Evolutionary conservation across 345 rosid species (phyloP), one percentile per base, ranked within the genome.

Genomic region (Passiflora organensis): DNA sequence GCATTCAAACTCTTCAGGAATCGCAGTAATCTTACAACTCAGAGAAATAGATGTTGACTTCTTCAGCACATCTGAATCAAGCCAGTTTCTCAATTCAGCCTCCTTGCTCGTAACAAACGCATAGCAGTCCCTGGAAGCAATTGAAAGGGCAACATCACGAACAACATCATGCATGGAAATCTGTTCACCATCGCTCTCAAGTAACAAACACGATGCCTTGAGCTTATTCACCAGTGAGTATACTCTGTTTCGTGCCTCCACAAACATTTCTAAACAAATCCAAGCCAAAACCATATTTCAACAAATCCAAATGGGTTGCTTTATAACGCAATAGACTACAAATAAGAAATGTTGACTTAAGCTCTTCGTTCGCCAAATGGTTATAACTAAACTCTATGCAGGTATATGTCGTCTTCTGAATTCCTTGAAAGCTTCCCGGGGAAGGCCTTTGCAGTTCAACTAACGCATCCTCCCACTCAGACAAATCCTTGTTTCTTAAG

Each of bases 221-320:
- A 78, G 77, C 39, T 50, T 23, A 9, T 44, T 25, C 13, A 74
- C 15, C 60, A 65, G 23, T 10, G 42, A 15, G 0, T 48, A 10
- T 14, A 69, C 32, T 47, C 44, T 65, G 22, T 59, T 23, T 10
- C 59, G 53, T 23, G 48, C 49, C n/a, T 32, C 72, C 44, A 42
- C 55, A 22, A 65, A 22, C 4, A 0, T 16, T 14, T 1, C 18
- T 20, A 51, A 67, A 67, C 22, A 71, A 18, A 18, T 59, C 65
- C 75, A 62, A 52, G 4, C 79, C 76, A 15, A 58, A 17, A 10
- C 54, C 21, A 51, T 71, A 67, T 16, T 38, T 57, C 45, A 75
- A 19, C 65, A 79, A 43, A 24, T 66, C 59, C 0, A 0, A 2
- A 11, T 58, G 14, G 1, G 1, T 0, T 16, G 14, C 13, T 16